These are phyloP conservation scores for Ampelocalamus luodianensis DNA, from an alignment of 176 grass and related monocot genomes.

Conservation along the genomic window DNA sequence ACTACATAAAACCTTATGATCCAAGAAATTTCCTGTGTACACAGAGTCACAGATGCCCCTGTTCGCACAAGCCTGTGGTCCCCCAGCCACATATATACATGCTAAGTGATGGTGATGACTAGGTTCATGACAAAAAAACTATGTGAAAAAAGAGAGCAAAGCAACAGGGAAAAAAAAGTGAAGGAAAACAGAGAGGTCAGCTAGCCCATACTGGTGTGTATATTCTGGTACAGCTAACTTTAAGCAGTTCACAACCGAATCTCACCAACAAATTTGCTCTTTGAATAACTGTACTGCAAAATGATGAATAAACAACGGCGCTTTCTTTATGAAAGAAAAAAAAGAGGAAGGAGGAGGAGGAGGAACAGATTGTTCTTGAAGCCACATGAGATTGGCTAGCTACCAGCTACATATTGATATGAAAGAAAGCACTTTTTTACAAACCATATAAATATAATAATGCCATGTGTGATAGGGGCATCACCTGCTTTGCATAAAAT, in stretches of 20 bases:
- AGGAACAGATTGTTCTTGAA: conserved; percentile 45
- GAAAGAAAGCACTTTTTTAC: conserved; percentile 40
- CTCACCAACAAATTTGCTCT: conserved; percentile 44
- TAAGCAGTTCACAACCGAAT: conserved; percentile 31
- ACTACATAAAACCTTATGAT: conserved; percentile 2
- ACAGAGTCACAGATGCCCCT: neutral
- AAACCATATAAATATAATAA: conserved; percentile 22
- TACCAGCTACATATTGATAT: conserved; percentile 27
- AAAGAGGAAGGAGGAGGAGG: neutral
- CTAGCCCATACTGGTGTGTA: conserved; percentile 9
- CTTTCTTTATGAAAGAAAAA: neutral
- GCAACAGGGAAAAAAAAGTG: neutral
- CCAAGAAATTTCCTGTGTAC: conserved; percentile 1
- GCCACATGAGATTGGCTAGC: conserved; percentile 56
- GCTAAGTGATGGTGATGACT: neutral
- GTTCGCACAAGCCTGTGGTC: conserved; percentile 13
- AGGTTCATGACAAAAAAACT: conserved; percentile 17
- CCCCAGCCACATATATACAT: conserved; percentile 3
- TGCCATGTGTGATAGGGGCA: conserved; percentile 11
- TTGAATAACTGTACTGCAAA: neutral
- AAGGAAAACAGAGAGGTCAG: neutral
- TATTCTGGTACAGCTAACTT: conserved; percentile 18
- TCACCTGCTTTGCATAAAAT: conserved; percentile 36
- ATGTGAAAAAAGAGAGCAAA: conserved; percentile 1
- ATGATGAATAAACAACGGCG: neutral